Evolutionary conservation across 2,329 filamentous ascomycete species (phyloP).

Genomic region (Myriosclerotinia scirpicola): DNA sequence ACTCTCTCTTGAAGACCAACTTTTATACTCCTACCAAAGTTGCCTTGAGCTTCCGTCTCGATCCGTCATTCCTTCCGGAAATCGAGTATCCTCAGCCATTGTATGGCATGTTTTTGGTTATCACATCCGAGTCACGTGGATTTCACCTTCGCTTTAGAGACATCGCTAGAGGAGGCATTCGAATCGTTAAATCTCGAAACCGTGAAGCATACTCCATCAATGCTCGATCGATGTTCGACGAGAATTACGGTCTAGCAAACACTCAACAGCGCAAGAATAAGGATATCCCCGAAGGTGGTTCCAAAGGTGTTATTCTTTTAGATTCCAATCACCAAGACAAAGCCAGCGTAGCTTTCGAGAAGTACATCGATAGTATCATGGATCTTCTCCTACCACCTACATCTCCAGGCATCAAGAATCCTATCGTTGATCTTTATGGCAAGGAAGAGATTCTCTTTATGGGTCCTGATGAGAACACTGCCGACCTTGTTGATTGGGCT

Average conservation of each 20-base stretch:
- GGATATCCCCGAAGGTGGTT: constrained; percentile 96
- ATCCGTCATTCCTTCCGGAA: constrained; percentile 83
- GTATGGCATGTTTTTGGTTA: constrained; percentile 98
- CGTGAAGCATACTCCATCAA: constrained; percentile 97
- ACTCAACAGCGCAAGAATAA: constrained; percentile 99
- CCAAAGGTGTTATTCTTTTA: constrained; percentile 94
- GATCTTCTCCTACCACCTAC: constrained; percentile 86
- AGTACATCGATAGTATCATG: constrained; percentile 98
- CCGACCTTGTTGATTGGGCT: constrained; percentile 97
- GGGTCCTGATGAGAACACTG: constrained; percentile 98
- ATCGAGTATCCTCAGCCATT: constrained; percentile 91
- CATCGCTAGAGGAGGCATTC: constrained; percentile 93
- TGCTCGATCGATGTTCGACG: constrained; percentile 91
- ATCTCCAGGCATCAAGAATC: constrained; percentile 97
- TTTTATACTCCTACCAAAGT: constrained; percentile 95
- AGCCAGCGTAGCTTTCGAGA: constrained; percentile 89
- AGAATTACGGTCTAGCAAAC: constrained; percentile 97
- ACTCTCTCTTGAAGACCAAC: constrained; percentile 92
- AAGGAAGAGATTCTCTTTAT: constrained; percentile 98
- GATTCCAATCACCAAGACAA: constrained; percentile 95
- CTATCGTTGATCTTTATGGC: constrained; percentile 91
- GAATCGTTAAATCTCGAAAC: constrained; percentile 97
- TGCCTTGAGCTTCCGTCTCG: constrained; percentile 90
- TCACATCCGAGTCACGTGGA: constrained; percentile 92
- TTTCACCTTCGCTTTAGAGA: constrained; percentile 98